A percentile compares a stretch with the other conserved stretches of the same genome.
Conservation (phyloP, 345 rosid genomes). For the Euclidium syriacum region DNA sequence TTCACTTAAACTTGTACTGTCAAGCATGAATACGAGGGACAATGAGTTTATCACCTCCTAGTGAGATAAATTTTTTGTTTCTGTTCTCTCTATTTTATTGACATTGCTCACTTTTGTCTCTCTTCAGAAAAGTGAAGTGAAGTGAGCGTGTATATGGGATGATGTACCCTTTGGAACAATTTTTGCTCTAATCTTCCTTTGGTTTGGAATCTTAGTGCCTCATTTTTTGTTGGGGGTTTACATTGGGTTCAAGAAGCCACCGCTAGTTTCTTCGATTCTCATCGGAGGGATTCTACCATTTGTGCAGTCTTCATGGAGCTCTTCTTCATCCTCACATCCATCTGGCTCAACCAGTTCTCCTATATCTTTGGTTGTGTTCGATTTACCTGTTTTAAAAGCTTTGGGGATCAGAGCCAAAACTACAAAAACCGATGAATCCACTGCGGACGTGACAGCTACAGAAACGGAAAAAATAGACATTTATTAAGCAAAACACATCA, state of each 20-base stretch:
- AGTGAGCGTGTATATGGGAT: constrained; percentile 92
- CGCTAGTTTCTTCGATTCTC: constrained; percentile 56
- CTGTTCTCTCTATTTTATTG: constrained; percentile 9
- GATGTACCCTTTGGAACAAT: constrained; percentile 88
- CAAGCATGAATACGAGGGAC: constrained; percentile 79
- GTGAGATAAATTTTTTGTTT: constrained; percentile 22
- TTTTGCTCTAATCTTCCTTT: constrained; percentile 65
- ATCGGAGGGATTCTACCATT: constrained; percentile 79
- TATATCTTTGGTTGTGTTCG: constrained; percentile 73
- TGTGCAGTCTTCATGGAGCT: constrained; percentile 83
- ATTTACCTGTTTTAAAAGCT: constrained; percentile 24
- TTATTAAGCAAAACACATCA: constrained; percentile 6
- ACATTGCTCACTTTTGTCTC: not conserved
- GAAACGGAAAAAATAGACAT: not conserved
- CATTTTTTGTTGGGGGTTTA: constrained; percentile 62
- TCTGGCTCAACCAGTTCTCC: constrained; percentile 88
- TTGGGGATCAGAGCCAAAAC: constrained; percentile 63
- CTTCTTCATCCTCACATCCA: constrained; percentile 82
- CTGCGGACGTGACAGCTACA: constrained; percentile 64
- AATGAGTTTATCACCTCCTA: too few species aligned
- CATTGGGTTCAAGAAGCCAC: constrained; percentile 66
- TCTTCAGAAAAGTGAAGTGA: constrained; percentile 73
- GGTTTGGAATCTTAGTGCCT: constrained; percentile 82
- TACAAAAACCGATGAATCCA: constrained; percentile 55
- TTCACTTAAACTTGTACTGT: constrained; percentile 40